Evolutionary conservation across 2,329 filamentous ascomycete genomes (phyloP), one percentile per base, ranked within the genome.

Genomic region (Trichoderma semiorbis): DNA sequence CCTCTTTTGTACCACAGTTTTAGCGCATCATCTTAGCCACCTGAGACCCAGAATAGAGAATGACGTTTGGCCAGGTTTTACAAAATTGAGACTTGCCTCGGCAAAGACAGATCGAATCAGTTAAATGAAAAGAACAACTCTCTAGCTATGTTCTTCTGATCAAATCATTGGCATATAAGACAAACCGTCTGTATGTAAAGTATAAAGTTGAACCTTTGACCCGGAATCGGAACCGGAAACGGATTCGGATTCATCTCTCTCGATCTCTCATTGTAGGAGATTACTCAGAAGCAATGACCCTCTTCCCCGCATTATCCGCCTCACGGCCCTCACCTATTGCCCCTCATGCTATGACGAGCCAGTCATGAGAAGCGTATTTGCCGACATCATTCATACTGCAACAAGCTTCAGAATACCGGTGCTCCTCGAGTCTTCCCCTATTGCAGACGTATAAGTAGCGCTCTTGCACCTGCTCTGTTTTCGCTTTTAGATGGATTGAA

Each of bases 281-380:
- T 53, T 53, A 21, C 21, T 21, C 47, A 53, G 21, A 12, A 3
- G 16, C 36, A 32, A 21, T 11, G 11, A 39, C 6, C 30, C 63
- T 58, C 64, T 60, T 69, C 66, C 66, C 66, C 66, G 66, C 66
- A 50, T 61, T 50, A 24, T 50, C 28, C 66, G 36, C 24, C 21
- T 69, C 34, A 36, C 34, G 34, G 34, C 34, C 34, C 34, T 36
- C n/a, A 34, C 55, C n/a, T 21, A 26, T 8, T 47, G n/a, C 53
- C 24, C 36, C 65, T 36, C 65, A 34, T n/a, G 12, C 6, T 7
- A 60, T 32, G 21, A 24, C 18, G 34, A 47, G 39, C 55, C 18
- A 69, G n/a, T 47, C 12, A 66, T 14, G 21, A 30, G 47, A 55
- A 55, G 28, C 28, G 34, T 61, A 61, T 61, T 69, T 69, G 55